Percentiles rank a stretch among this genome's conserved stretches.
Conservation (phyloP, 148 eudicot genomes). For the Polygonum maritimum region DNA sequence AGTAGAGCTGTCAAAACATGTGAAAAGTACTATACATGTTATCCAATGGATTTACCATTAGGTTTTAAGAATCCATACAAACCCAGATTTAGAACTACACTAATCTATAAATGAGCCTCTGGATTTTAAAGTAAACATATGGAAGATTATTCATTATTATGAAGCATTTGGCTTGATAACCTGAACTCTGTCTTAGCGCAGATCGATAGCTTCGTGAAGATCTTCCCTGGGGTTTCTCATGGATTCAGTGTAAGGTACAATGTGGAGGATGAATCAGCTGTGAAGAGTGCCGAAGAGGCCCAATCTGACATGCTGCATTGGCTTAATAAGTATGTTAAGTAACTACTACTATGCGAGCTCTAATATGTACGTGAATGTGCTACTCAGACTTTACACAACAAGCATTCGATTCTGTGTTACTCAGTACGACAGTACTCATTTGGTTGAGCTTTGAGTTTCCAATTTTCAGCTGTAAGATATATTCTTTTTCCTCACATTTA, state of each 20-base stretch:
- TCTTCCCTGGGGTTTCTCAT: slow-evolving; percentile 33
- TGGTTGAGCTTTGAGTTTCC: too few species aligned
- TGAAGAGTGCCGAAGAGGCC: slow-evolving; percentile 36
- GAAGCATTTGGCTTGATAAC: not conserved
- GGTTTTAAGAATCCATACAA: too few species aligned
- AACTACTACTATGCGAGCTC: not conserved
- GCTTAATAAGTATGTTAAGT: slow-evolving; percentile 28
- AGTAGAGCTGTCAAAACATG: not conserved
- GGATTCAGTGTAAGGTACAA: slow-evolving; percentile 36
- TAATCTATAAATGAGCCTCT: too few species aligned
- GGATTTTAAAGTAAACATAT: not conserved
- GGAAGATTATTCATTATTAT: not conserved
- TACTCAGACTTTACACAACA: not conserved
- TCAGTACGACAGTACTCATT: slow-evolving; percentile 7
- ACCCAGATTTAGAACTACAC: too few species aligned
- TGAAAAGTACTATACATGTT: not conserved
- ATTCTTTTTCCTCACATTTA: too few species aligned
- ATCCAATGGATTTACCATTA: too few species aligned
- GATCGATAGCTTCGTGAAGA: slow-evolving; percentile 34
- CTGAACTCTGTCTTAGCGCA: not conserved
- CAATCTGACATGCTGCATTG: slow-evolving; percentile 37
- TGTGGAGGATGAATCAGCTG: slow-evolving; percentile 28
- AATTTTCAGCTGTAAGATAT: too few species aligned
- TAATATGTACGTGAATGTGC: too few species aligned
- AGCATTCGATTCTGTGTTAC: slow-evolving; percentile 27